phyloP scores from a whole-genome alignment of 2,329 filamentous ascomycete species.

The Chalaropsis ovoidea region DNA sequence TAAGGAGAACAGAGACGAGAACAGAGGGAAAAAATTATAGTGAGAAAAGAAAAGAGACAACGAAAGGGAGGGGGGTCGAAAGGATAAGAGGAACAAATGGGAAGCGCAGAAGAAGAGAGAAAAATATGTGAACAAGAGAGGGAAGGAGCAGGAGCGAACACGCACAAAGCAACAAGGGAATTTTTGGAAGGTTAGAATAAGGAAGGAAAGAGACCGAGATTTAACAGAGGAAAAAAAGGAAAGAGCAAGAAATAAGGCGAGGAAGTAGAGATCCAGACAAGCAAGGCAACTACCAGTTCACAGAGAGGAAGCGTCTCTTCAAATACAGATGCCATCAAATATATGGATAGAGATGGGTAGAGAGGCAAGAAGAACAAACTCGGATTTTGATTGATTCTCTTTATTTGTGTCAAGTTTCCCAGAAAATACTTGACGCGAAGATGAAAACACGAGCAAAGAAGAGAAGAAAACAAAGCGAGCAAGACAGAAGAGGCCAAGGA shows the following conservation, averaged over 20 bases:
- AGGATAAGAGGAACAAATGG: slow-evolving; percentile 24
- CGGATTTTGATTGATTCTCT: background rate
- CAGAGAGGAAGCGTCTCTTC: background rate
- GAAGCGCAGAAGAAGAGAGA: slow-evolving; percentile 15
- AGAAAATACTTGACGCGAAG: slow-evolving; percentile 2
- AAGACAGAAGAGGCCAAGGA: slow-evolving; percentile 23
- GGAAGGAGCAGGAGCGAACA: slow-evolving; percentile 1
- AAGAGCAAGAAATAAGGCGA: slow-evolving; percentile 5
- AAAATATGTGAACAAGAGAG: slow-evolving; percentile 3
- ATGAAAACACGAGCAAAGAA: slow-evolving; percentile 20
- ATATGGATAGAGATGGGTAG: background rate
- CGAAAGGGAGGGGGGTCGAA: slow-evolving; percentile 1
- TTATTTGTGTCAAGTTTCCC: background rate
- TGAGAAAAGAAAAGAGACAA: slow-evolving; percentile 9
- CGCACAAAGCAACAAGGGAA: slow-evolving; percentile 4
- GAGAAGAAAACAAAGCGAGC: slow-evolving; percentile 20
- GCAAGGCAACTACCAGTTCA: background rate
- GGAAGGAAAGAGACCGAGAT: slow-evolving; percentile 1
- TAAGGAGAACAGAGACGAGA: background rate
- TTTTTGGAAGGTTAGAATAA: background rate
- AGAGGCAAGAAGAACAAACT: background rate
- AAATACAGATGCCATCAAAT: no score
- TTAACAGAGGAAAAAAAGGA: slow-evolving; percentile 5
- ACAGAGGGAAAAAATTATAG: background rate
- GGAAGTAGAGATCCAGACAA: background rate